Evolutionary conservation across 345 rosid species (phyloP), one percentile per base, ranked within the genome.

Genomic region (Salix koriyanagi): DNA sequence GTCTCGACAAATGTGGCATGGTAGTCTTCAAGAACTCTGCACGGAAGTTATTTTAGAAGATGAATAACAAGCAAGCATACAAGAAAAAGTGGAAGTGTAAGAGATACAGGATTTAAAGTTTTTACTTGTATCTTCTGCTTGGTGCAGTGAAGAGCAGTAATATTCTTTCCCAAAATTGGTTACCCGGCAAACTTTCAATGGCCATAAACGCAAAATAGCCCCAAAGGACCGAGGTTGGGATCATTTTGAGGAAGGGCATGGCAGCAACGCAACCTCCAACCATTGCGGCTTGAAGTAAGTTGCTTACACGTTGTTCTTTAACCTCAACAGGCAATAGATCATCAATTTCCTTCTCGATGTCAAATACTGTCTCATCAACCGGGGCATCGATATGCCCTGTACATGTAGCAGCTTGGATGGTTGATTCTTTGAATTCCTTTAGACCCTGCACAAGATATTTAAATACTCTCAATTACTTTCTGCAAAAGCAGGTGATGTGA

Each of bases 191-290:
- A 44, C 84, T 78, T 71, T 82, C 84, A 58, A 78, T 82, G 7
- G 84, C 81, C 81, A 82, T 82, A 76, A 82, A 82, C 1, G 84
- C 84, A 65, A 82, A 71, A 56, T 78, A 82, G 15, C 84, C 84
- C 84, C 81, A 82, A 5, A 82, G 84, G 10, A 82, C 84, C 26
- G 84, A 82, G 19, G 84, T 82, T 28, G 84, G 81, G 19, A 82
- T 82, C 81, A 16, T 82, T 78, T 82, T 82, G 56, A 82, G 84
- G 36, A 82, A 70, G 32, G 84, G 84, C 84, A 82, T 82, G 8
- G 84, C 84, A 19, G 84, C 84, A 25, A 78, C 70, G 36, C 84
- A 82, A 4, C 81, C 81, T 65, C 79, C 81, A n/a, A 75, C 81
- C 84, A 82, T 74, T 15, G 30, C 21, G 5, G 84, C 75, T 67